Evolutionary conservation across 2,329 filamentous ascomycete genomes (phyloP).

Genomic region (Fusarium brachygibbosum): DNA sequence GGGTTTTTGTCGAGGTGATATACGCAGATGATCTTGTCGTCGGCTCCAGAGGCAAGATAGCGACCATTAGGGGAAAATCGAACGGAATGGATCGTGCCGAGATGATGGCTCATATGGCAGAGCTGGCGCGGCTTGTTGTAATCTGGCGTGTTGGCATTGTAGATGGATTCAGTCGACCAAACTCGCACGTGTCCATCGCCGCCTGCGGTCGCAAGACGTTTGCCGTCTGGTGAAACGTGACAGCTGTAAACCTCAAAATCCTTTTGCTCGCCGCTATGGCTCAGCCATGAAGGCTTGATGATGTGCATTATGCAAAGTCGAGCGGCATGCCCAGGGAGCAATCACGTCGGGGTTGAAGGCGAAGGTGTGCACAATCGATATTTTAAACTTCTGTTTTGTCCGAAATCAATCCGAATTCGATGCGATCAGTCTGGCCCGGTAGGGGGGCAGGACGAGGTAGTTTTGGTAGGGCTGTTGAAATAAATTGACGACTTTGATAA

Average conservation of each 20-base stretch:
- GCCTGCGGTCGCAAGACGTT: slow-evolving; percentile 90
- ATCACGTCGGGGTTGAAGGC: slow-evolving; percentile 23
- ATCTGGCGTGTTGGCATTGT: slow-evolving; percentile 78
- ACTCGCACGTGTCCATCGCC: slow-evolving; percentile 98
- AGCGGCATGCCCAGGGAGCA: slow-evolving; percentile 43
- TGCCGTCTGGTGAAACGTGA: slow-evolving; percentile 94
- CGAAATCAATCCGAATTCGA: slow-evolving; percentile 12
- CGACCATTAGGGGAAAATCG: slow-evolving; percentile 96
- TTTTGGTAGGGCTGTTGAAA: slow-evolving; percentile 4
- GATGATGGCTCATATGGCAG: slow-evolving; percentile 98
- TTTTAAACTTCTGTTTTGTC: neutral
- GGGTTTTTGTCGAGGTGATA: slow-evolving; percentile 90
- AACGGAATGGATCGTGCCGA: slow-evolving; percentile 96
- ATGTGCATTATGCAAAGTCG: slow-evolving; percentile 74
- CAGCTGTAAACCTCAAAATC: slow-evolving; percentile 99
- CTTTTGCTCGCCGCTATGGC: slow-evolving; percentile 96
- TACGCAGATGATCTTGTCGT: slow-evolving; percentile 99
- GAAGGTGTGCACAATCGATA: neutral
- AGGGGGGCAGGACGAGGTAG: neutral
- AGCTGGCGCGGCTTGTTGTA: slow-evolving; percentile 89
- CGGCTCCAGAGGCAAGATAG: slow-evolving; percentile 95
- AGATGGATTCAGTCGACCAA: slow-evolving; percentile 96
- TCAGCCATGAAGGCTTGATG: slow-evolving; percentile 96
- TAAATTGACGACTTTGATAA: slow-evolving; percentile 22
- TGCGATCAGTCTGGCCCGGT: slow-evolving; percentile 5